Evolutionary conservation across 306 rosid species (phyloP), one percentile per base, ranked within the genome.

Genomic region (Ochetophila trinervis): DNA sequence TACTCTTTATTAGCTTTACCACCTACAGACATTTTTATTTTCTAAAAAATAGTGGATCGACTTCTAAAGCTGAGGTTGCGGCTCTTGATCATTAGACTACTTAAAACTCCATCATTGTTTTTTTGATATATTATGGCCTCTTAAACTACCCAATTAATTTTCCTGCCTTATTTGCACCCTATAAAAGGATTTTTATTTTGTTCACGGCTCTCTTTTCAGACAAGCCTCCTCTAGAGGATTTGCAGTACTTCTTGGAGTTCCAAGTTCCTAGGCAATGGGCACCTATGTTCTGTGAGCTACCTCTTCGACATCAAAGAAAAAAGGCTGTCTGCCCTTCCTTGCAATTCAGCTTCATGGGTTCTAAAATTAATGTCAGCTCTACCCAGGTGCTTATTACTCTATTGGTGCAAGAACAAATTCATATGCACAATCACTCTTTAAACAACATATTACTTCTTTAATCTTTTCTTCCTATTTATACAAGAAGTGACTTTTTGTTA

Each of bases 181-280:
- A 60, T 19, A 50, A 18, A 21, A 18, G 37, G 27, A 11, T 5
- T 23, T 49, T 60, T 67, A 32, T 32, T 53, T 67, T 40, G 45
- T 67, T 19, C 36, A n/a, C 32, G 20, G 52, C 55, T 30, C 35
- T 68, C 23, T 6, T 53, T 32, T 53, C 81, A 93, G 98, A 93
- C 78, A 93, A 93, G 82, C 98, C 98, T 21, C 47, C 90, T 82
- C 77, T 73, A 0, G 89, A 80, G 23, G 98, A 93, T 80, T 82
- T 93, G 40, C 96, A 81, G 47, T 84, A 81, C 72, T 93, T 93
- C 80, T 83, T 93, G 83, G 98, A 93, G 88, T 93, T 89, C 73
- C 98, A 93, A 87, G 85, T 93, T 84, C 96, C 98, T 22, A 82
- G 88, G 81, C 98, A 93, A 78, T 93, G 98, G 98, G 98, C 91